Conservation (phyloP, 768 basidiomycete species). For the Coprinellus aureogranulatus region DNA sequence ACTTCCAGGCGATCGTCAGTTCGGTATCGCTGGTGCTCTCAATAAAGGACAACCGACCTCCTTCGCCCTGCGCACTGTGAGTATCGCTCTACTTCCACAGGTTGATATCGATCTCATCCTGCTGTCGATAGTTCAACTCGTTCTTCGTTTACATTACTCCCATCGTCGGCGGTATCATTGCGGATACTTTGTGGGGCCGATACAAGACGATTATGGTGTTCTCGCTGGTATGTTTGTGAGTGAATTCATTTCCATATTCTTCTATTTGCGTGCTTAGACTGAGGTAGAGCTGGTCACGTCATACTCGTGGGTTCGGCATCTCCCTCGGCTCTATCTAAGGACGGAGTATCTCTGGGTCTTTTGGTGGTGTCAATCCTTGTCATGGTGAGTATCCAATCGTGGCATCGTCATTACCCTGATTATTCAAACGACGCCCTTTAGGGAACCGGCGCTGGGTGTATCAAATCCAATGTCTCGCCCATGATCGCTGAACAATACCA, state of each 20-base stretch:
- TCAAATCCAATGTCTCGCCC: slow-evolving; percentile 56
- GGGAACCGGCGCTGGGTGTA: slow-evolving; percentile 32
- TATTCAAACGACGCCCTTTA: no score
- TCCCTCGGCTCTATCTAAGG: slow-evolving; percentile 39
- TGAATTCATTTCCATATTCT: no score
- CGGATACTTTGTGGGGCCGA: slow-evolving; percentile 55
- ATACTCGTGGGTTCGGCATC: slow-evolving; percentile 45
- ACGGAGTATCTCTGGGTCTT: slow-evolving; percentile 40
- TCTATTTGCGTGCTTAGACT: background rate
- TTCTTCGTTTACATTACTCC: slow-evolving; percentile 54
- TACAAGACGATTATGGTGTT: slow-evolving; percentile 60
- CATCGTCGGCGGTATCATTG: slow-evolving; percentile 50
- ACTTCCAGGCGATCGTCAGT: slow-evolving; percentile 25
- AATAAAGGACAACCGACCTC: slow-evolving; percentile 48
- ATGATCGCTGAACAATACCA: slow-evolving; percentile 61
- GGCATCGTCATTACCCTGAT: no score
- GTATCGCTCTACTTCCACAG: no score
- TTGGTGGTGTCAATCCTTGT: slow-evolving; percentile 46
- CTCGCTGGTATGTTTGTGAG: slow-evolving; percentile 43
- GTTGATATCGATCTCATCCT: no score
- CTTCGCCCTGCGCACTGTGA: slow-evolving; percentile 41
- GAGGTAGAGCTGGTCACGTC: slow-evolving; percentile 40
- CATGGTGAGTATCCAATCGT: no score
- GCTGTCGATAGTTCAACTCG: no score
- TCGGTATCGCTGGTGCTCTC: slow-evolving; percentile 47